Evolutionary conservation across 139 green algal genomes (phyloP).

Genomic region (Asterochloris erici): DNA sequence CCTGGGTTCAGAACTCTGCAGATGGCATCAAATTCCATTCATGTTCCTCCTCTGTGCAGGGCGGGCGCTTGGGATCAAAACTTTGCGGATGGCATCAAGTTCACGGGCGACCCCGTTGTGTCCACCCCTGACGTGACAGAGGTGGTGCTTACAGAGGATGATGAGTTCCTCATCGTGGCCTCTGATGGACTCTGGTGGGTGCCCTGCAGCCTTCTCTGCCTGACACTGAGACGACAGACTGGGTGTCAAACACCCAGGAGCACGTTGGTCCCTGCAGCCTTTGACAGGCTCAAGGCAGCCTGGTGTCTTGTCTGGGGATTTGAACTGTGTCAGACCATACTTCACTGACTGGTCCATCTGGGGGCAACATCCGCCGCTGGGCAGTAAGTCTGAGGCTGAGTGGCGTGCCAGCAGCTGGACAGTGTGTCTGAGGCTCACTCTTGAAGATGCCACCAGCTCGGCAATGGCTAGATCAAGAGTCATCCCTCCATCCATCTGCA

Average conservation of each 20-base stretch:
- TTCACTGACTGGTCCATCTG: too few relatives aligned
- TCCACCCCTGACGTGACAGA: constrained; percentile 56
- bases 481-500: too few relatives aligned
- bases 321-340: too few relatives aligned
- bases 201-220: not conserved
- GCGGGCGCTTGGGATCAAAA: constrained; percentile 40
- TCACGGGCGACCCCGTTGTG: constrained; percentile 55
- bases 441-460: too few relatives aligned
- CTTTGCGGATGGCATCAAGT: constrained; percentile 40
- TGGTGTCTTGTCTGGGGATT: too few relatives aligned
- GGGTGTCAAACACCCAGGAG: not conserved
- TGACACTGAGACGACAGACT: not conserved
- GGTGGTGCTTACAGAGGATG: constrained; percentile 36
- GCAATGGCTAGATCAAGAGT: too few relatives aligned
- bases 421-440: too few relatives aligned
- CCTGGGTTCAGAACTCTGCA: constrained; percentile 41
- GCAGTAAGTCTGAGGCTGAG: too few relatives aligned
- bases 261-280: not conserved
- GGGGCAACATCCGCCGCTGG: too few relatives aligned
- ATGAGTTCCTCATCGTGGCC: constrained; percentile 76
- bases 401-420: too few relatives aligned
- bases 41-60: not conserved
- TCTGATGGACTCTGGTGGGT: constrained; percentile 68
- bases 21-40: constrained; percentile 36
- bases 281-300: not conserved